Base-by-base conservation (phyloP, 306 rosid genomes). In the Crotalaria pallida region DNA sequence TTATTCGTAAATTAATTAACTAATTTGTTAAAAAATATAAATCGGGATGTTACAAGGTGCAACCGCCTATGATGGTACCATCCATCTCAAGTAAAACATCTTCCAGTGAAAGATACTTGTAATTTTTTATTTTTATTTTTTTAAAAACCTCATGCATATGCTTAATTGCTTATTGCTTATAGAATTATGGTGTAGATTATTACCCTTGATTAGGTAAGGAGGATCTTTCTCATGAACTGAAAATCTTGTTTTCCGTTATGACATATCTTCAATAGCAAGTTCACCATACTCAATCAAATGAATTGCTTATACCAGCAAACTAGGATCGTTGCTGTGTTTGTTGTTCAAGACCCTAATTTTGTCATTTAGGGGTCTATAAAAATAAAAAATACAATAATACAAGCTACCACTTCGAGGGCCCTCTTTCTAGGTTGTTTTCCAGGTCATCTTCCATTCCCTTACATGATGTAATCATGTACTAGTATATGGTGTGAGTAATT, bases 301-400 rank as follows among this genome's bases (percentile, higher is more conserved):
- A 7, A 40, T 36, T 8, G 21, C 40, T 3, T 53, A 41, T 29
- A 1, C 27, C 38, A 19, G 52, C 65, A 58, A 75, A 65, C 16
- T 6, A 10, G 22, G 24, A 51, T 52, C 52, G 26, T 38, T 74
- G 18, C 45, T 68, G 21, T 47, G 45, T 11, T 55, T 33, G 48
- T 49, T 17, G 65, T 65, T 52, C 49, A 48, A 59, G 68, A 22
- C 62, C 69, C 75, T 38, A 58, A 22, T 58, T 58, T 67, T 67
- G 70, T 47, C 75, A 24, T 40, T 34, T 68, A 44, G 53, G 36
- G 65, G 62, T 63, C 60, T 22, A 67, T 15, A 48, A 19, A 18
- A n/a, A n/a, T n/a, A n/a, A n/a, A 22, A n/a, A 31, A 19, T 50
- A 27, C 24, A 60, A 17, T 58, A 38, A 23, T 47, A 24, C 40